Percentiles rank a stretch among this genome's conserved stretches.
Evolutionary conservation across 257 asterid species (phyloP).

Genomic region (Ligustrum vulgare): DNA sequence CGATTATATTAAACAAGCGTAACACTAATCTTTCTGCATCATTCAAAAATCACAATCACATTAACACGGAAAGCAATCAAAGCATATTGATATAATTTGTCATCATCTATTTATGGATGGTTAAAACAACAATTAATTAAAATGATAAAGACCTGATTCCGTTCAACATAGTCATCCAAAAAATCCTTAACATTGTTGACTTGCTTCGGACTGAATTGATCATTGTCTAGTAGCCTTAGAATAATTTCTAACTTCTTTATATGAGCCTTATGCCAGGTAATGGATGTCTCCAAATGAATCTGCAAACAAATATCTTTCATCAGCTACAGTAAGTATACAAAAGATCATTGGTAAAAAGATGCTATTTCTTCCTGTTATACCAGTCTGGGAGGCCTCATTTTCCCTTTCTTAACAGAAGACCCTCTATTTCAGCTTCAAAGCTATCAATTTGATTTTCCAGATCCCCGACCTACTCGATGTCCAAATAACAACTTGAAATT

Average conservation of each 20-base stretch:
- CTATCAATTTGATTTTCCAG: constrained; percentile 94
- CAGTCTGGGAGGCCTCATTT: constrained; percentile 95
- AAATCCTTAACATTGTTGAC: constrained; percentile 98
- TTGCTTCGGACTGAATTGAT: constrained; percentile 96
- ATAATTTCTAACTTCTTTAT: constrained; percentile 92
- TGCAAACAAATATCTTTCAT: constrained; percentile 30
- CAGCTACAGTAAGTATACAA: constrained; percentile 10
- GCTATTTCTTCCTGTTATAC: constrained; percentile 39
- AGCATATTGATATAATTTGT: constrained; percentile 15
- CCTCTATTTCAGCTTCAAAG: constrained; percentile 99
- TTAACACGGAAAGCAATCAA: constrained; percentile 17
- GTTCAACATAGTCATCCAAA: constrained; percentile 97
- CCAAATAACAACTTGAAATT: constrained; percentile 27
- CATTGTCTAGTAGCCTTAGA: constrained; percentile 93
- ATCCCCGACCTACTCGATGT: constrained; percentile 74
- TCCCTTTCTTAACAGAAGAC: constrained; percentile 97
- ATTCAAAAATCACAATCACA: constrained; percentile 17
- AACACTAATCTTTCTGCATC: not conserved
- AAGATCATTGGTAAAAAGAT: constrained; percentile 20
- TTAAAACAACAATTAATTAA: constrained; percentile 15
- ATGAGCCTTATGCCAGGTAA: constrained; percentile 97
- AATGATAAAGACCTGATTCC: constrained; percentile 74
- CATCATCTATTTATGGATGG: constrained; percentile 8
- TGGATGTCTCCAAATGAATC: constrained; percentile 95
- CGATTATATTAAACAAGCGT: constrained; percentile 1